phyloP scores from a whole-genome alignment of 768 basidiomycete genomes.

The Podaxis carcinomalis region DNA sequence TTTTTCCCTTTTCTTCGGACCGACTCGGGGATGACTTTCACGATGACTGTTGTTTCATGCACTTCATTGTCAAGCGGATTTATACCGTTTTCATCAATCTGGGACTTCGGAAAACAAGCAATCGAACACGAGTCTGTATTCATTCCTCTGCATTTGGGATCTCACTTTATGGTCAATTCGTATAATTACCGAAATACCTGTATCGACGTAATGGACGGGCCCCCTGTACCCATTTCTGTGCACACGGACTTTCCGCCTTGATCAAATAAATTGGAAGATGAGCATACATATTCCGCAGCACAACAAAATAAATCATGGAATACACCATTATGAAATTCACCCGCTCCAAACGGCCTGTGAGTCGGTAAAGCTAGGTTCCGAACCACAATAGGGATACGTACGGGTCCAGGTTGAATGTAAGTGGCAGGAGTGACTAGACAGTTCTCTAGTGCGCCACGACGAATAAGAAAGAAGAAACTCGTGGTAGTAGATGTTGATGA shows the following conservation, averaged over 20 bases:
- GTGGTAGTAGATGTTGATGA: slow-evolving; percentile 19
- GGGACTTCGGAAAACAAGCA: not conserved
- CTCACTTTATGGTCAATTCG: not conserved
- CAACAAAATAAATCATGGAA: not conserved
- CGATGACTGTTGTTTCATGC: not conserved
- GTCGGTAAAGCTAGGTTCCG: not conserved
- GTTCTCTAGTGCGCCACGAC: not conserved
- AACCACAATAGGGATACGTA: not conserved
- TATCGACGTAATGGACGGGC: not conserved
- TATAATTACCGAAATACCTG: not conserved
- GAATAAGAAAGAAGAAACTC: not conserved
- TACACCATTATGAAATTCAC: not conserved
- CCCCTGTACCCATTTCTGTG: not conserved
- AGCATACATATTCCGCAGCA: not conserved
- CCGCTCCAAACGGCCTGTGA: slow-evolving; percentile 18
- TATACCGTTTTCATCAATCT: not conserved
- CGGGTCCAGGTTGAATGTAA: slow-evolving; percentile 18
- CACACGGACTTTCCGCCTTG: not conserved
- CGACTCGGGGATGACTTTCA: not conserved
- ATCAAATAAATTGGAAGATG: not conserved
- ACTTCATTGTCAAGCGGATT: not conserved
- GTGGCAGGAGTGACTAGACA: slow-evolving; percentile 12
- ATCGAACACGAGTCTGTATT: not conserved
- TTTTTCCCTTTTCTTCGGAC: not conserved
- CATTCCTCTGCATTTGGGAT: not conserved